Evolutionary conservation across 176 grass and related monocot species (phyloP).

Genomic region (Oryza glumipatula): DNA sequence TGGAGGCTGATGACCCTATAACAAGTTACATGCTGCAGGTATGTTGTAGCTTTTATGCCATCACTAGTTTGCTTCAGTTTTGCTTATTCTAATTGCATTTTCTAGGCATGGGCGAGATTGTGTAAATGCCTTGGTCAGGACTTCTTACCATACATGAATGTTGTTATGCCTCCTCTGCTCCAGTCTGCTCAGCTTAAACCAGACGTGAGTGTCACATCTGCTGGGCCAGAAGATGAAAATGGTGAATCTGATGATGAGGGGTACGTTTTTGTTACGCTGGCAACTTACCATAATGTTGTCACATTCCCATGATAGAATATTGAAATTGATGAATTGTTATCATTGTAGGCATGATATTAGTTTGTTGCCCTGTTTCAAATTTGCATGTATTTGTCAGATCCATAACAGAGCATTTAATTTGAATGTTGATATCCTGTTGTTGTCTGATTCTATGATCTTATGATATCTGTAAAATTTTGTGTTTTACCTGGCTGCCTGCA

Average conservation of each 20-base stretch:
- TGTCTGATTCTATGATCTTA: not conserved
- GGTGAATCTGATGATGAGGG: conserved; percentile 78
- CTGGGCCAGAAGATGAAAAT: conserved; percentile 60
- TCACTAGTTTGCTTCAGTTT: not conserved
- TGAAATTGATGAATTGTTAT: conserved; percentile 23
- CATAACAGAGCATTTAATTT: conserved; percentile 8
- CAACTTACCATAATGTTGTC: conserved; percentile 32
- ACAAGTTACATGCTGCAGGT: conserved; percentile 98
- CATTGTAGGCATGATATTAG: not conserved
- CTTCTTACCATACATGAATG: conserved; percentile 86
- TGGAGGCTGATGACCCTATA: conserved; percentile 96
- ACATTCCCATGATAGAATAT: not conserved
- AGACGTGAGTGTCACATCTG: conserved; percentile 76
- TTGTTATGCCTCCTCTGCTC: conserved; percentile 85
- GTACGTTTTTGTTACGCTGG: conserved; percentile 37
- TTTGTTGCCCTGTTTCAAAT: conserved; percentile 15
- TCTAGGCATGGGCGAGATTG: conserved; percentile 76
- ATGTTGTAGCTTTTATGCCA: conserved; percentile 22
- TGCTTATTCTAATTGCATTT: conserved; percentile 26
- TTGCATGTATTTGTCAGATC: conserved; percentile 9
- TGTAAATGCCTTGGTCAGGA: conserved; percentile 88
- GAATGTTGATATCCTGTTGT: not conserved
- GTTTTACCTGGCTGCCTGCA: not conserved
- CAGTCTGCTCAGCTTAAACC: conserved; percentile 89
- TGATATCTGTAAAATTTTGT: not conserved